A percentile compares a stretch with the other conserved stretches of the same genome.
These are phyloP conservation scores for Corymbia citriodora DNA, from an alignment of 441 rosid species.

Conservation along the genomic window DNA sequence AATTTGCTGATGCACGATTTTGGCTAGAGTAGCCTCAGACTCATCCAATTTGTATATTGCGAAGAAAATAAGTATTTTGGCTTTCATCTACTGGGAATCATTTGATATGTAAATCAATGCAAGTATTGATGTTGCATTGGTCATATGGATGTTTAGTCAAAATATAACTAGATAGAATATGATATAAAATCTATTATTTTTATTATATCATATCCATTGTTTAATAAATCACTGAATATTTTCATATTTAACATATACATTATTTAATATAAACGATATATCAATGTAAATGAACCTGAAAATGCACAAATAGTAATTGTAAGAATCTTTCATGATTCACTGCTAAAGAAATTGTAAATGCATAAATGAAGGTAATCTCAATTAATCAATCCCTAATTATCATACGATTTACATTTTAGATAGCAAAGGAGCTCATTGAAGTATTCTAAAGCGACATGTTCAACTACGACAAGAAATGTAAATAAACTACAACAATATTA, in stretches of 20 bases:
- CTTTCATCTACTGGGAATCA: background rate
- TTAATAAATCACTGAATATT: too few relatives aligned
- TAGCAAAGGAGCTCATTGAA: background rate
- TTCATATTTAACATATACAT: too few relatives aligned
- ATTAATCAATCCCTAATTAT: background rate
- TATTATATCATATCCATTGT: fast-evolving
- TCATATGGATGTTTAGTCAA: too few relatives aligned
- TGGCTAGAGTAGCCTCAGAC: background rate
- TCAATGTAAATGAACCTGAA: background rate
- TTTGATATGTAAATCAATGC: fast-evolving
- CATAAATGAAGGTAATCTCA: background rate
- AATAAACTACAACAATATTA: background rate
- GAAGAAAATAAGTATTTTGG: background rate
- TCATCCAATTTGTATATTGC: background rate
- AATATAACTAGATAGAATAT: fast-evolving
- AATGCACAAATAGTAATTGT: background rate
- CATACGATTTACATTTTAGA: background rate
- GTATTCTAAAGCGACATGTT: background rate
- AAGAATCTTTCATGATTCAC: background rate
- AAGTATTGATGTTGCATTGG: fast-evolving
- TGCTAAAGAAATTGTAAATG: too few relatives aligned
- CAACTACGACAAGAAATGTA: background rate
- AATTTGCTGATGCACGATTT: background rate
- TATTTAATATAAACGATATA: too few relatives aligned
- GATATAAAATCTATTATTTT: too few relatives aligned